A percentile compares a stretch with the other conserved stretches of the same genome.
These are phyloP conservation scores for Herpetospermum pedunculosum DNA, from an alignment of 306 rosid species.

Conservation along the genomic window DNA sequence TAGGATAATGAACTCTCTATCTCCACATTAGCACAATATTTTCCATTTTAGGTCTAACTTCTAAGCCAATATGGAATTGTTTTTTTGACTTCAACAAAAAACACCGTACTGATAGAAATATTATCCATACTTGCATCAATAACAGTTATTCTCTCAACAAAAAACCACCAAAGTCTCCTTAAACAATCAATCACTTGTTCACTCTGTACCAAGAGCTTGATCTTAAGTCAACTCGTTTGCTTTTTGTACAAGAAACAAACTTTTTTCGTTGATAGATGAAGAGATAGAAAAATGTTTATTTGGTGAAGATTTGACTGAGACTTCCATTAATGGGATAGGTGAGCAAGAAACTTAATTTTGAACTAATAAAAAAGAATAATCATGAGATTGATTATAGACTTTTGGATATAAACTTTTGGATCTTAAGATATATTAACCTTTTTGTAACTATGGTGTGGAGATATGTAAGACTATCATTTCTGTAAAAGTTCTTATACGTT, in stretches of 20 bases:
- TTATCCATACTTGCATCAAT: neutral
- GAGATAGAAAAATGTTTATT: too few species aligned
- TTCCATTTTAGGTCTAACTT: neutral
- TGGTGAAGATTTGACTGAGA: too few species aligned
- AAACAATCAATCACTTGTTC: neutral
- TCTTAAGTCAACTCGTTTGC: neutral
- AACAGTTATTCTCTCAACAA: neutral
- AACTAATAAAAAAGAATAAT: too few species aligned
- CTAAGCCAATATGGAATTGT: neutral
- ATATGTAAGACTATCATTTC: neutral
- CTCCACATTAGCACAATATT: neutral
- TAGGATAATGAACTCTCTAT: neutral
- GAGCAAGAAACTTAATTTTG: too few species aligned
- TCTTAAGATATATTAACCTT: neutral
- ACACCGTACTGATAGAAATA: neutral
- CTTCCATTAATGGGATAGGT: too few species aligned
- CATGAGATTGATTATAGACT: too few species aligned
- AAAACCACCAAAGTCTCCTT: neutral
- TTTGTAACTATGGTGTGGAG: neutral
- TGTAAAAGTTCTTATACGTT: conserved; percentile 1
- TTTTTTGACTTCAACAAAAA: neutral
- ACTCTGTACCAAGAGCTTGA: neutral
- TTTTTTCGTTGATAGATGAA: too few species aligned
- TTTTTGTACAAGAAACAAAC: too few species aligned
- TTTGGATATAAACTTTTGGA: too few species aligned